These are phyloP conservation scores for Lipomyces sp. DNA, from an alignment of 805 yeast species.

Conservation along the genomic window DNA sequence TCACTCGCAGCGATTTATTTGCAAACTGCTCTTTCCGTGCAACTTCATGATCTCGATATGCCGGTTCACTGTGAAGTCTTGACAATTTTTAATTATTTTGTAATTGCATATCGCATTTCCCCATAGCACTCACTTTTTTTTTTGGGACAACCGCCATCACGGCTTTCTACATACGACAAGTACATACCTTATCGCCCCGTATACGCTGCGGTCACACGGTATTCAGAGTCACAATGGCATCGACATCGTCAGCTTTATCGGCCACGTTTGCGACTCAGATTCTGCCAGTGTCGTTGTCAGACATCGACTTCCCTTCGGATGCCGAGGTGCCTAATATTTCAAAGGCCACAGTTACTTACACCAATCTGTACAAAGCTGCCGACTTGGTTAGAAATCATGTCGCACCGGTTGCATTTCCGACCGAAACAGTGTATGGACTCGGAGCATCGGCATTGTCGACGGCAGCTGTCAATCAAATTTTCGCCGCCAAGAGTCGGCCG, in stretches of 20 bases:
- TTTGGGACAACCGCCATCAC: background rate
- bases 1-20: background rate
- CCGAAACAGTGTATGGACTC: slow-evolving; percentile 95
- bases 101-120: background rate
- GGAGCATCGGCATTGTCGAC: slow-evolving; percentile 86
- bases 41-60: background rate
- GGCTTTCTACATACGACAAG: background rate
- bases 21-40: background rate
- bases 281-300: slow-evolving; percentile 18
- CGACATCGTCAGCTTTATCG: background rate
- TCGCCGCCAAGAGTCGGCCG: slow-evolving; percentile 89
- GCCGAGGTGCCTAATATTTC: slow-evolving; percentile 20
- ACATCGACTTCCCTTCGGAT: slow-evolving; percentile 17
- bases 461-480: slow-evolving; percentile 74
- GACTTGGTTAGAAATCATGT: slow-evolving; percentile 54
- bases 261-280: slow-evolving; percentile 12
- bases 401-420: slow-evolving; percentile 87
- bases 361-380: slow-evolving; percentile 56
- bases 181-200: background rate
- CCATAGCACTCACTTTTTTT: background rate
- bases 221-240: background rate
- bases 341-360: slow-evolving; percentile 7
- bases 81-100: background rate
- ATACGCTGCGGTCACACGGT: background rate
- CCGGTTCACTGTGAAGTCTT: background rate